Conservation (phyloP, 2,329 filamentous ascomycete species). For the Ophiostoma perfectum region DNA sequence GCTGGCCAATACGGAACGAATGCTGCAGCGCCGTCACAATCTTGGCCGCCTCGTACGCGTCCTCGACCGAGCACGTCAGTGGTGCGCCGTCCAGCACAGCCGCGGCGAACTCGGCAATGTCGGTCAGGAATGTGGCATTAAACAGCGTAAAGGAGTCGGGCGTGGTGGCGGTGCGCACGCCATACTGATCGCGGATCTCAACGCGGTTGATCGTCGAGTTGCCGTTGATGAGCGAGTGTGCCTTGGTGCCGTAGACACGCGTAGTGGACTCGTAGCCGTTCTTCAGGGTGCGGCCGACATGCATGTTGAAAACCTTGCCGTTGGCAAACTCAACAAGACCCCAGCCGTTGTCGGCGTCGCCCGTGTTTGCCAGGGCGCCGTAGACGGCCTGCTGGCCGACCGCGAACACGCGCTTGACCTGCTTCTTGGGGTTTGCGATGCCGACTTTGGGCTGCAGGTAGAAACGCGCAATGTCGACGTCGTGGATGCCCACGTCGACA, state of each 20-base stretch:
- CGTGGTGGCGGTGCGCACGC: conserved; percentile 21
- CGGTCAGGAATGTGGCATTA: conserved; percentile 16
- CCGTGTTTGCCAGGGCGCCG: conserved; percentile 31
- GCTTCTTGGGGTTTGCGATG: conserved; percentile 32
- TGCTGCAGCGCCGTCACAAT: conserved; percentile 24
- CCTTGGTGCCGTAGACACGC: conserved; percentile 35
- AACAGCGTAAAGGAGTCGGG: conserved; percentile 20
- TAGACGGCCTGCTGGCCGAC: conserved; percentile 33
- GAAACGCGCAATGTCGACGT: conserved; percentile 22
- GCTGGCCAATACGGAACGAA: conserved; percentile 28
- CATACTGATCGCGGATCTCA: conserved; percentile 20
- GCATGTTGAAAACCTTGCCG: conserved; percentile 34
- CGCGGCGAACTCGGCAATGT: conserved; percentile 20
- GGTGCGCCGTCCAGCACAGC: conserved; percentile 19
- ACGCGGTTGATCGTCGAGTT: conserved; percentile 23
- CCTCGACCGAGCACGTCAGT: conserved; percentile 20
- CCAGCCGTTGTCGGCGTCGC: conserved; percentile 34
- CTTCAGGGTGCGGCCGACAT: conserved; percentile 35
- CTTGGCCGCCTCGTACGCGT: conserved; percentile 23
- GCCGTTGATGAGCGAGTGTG: conserved; percentile 18
- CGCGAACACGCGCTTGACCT: conserved; percentile 32
- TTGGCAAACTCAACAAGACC: conserved; percentile 36
- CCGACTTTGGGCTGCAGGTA: conserved; percentile 18
- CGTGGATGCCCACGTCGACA: conserved; percentile 20
- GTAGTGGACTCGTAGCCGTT: conserved; percentile 35